Evolutionary conservation across 164 flowering plant species (phyloP).

Genomic region (Kalanchoe fedtschenkoi): DNA sequence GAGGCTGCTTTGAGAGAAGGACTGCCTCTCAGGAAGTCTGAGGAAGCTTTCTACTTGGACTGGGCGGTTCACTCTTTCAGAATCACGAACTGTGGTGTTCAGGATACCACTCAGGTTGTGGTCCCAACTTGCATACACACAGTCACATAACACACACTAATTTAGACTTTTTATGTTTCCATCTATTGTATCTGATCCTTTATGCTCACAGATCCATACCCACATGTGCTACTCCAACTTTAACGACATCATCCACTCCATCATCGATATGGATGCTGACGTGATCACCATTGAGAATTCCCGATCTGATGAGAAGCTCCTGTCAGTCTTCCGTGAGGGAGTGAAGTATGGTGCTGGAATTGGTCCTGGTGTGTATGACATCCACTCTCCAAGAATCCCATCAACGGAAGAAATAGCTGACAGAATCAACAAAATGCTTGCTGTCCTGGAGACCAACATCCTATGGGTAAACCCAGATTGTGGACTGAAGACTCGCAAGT

Average conservation of each 20-base stretch:
- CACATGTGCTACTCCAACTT: slow-evolving; percentile 72
- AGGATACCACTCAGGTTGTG: slow-evolving; percentile 51
- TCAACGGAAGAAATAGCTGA: slow-evolving; percentile 48
- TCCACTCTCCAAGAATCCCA: slow-evolving; percentile 61
- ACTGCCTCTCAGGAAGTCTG: slow-evolving; percentile 52
- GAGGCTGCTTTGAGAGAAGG: slow-evolving; percentile 70
- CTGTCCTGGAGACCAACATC: slow-evolving; percentile 46
- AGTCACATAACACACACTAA: no score
- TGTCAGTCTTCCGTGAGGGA: slow-evolving; percentile 63
- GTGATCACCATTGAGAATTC: slow-evolving; percentile 64
- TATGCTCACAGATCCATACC: slow-evolving; percentile 39
- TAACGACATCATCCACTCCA: slow-evolving; percentile 63
- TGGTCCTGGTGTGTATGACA: slow-evolving; percentile 62
- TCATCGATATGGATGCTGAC: slow-evolving; percentile 61
- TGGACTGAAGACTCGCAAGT: slow-evolving; percentile 62
- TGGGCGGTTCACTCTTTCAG: slow-evolving; percentile 70
- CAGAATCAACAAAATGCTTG: slow-evolving; percentile 55
- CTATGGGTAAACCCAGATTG: slow-evolving; percentile 73
- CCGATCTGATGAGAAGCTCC: slow-evolving; percentile 53
- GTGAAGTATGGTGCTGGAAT: slow-evolving; percentile 61
- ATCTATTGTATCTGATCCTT: background rate
- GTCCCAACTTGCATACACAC: background rate
- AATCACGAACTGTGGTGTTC: slow-evolving; percentile 43
- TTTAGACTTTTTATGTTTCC: background rate
- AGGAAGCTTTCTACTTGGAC: slow-evolving; percentile 49